These are phyloP conservation scores for Ascochyta viciae-villosae DNA, from an alignment of 2,329 filamentous ascomycete genomes.

Conservation along the genomic window DNA sequence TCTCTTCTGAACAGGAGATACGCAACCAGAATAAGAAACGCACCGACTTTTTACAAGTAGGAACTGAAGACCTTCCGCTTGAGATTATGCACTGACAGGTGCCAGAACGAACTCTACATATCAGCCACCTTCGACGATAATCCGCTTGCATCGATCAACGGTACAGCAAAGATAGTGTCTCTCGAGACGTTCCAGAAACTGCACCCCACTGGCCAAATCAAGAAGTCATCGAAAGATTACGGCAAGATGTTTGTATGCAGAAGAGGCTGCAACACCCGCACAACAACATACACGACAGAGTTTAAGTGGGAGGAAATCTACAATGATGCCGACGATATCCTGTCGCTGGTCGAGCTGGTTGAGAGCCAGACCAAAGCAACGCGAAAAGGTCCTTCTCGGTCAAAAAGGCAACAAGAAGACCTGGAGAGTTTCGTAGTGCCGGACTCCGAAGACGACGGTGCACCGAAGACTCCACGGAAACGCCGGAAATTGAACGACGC, in stretches of 20 bases:
- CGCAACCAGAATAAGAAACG: constrained; percentile 83
- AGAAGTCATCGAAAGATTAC: constrained; percentile 74
- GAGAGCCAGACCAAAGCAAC: constrained; percentile 76
- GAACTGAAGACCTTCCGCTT: background rate
- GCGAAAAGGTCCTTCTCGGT: constrained; percentile 57
- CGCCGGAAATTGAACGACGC: constrained; percentile 56
- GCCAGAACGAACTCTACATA: constrained; percentile 87
- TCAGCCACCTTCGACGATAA: constrained; percentile 88
- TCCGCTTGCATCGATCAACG: constrained; percentile 86
- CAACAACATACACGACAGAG: constrained; percentile 89
- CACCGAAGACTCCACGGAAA: constrained; percentile 56
- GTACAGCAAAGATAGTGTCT: constrained; percentile 83
- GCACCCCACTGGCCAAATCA: constrained; percentile 78
- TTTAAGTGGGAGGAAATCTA: constrained; percentile 92
- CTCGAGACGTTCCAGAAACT: constrained; percentile 68
- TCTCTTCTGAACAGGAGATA: constrained; percentile 89
- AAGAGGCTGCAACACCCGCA: constrained; percentile 85
- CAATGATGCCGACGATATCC: constrained; percentile 70
- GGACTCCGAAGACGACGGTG: constrained; percentile 51
- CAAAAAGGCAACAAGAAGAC: constrained; percentile 44
- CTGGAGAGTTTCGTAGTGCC: constrained; percentile 54
- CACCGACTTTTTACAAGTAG: constrained; percentile 75
- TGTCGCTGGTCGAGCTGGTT: constrained; percentile 70
- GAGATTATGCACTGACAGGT: constrained; percentile 21
- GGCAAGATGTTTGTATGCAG: constrained; percentile 91